phyloP scores from a whole-genome alignment of 257 asterid species.

The Solanum raphanifolium region DNA sequence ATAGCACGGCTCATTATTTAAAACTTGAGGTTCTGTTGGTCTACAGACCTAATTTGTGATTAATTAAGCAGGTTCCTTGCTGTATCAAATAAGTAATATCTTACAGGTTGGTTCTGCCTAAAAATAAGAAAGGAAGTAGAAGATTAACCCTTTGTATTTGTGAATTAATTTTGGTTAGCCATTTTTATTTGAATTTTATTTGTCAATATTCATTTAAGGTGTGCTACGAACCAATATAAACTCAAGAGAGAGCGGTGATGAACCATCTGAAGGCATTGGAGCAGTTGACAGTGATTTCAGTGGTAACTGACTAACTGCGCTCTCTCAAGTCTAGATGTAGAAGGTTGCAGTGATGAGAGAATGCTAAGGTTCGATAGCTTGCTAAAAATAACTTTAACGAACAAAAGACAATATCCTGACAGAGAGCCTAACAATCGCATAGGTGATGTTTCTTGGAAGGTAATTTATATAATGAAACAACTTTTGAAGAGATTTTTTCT shows the following conservation, averaged over 20 bases:
- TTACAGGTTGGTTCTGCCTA: background rate
- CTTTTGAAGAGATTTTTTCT: constrained; percentile 11
- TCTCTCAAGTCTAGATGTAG: constrained; percentile 17
- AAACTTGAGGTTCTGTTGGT: too few relatives aligned
- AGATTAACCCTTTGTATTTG: background rate
- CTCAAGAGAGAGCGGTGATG: constrained; percentile 14
- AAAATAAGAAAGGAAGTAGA: background rate
- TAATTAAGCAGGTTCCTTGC: background rate
- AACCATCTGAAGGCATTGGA: background rate
- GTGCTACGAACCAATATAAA: constrained; percentile 3
- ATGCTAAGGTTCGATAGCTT: background rate
- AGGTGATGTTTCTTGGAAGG: constrained; percentile 9
- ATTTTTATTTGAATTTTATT: background rate
- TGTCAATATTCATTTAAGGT: constrained; percentile 12
- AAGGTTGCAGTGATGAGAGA: background rate
- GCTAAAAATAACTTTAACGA: background rate
- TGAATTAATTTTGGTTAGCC: background rate
- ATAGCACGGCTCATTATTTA: too few relatives aligned
- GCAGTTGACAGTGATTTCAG: constrained; percentile 8
- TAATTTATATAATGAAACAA: background rate
- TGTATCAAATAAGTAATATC: background rate
- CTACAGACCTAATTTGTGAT: background rate
- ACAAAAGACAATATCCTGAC: constrained; percentile 8
- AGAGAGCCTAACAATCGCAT: constrained; percentile 7
- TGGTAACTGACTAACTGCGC: background rate